Evolutionary conservation across 2,329 filamentous ascomycete genomes (phyloP).

Genomic region (Aspergillus fumigatiaffinis): DNA sequence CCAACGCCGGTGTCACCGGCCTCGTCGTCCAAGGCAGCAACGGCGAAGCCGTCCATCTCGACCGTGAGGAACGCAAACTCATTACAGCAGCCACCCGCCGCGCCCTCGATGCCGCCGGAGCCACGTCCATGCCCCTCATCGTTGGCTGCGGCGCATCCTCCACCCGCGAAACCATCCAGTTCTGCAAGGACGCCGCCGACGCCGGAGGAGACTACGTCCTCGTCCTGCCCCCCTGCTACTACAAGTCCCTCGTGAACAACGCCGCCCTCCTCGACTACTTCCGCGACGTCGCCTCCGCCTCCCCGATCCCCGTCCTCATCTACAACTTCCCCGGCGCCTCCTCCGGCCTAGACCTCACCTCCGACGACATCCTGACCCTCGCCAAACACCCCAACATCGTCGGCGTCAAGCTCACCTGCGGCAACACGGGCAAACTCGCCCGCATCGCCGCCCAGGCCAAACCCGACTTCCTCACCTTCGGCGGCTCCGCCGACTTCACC

Average conservation of each 20-base stretch:
- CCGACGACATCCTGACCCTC: conserved; percentile 58
- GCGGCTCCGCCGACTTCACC: conserved; percentile 84
- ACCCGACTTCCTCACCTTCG: conserved; percentile 72
- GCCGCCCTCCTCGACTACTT: conserved; percentile 62
- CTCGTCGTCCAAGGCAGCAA: conserved; percentile 77
- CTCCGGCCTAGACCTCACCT: conserved; percentile 64
- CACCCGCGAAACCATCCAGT: conserved; percentile 66
- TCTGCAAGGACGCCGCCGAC: conserved; percentile 65
- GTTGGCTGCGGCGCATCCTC: conserved; percentile 73
- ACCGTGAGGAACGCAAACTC: conserved; percentile 63
- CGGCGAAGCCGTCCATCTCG: conserved; percentile 76
- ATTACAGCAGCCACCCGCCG: conserved; percentile 67
- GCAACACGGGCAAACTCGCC: conserved; percentile 69
- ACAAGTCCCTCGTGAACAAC: conserved; percentile 62
- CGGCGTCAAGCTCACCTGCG: conserved; percentile 68
- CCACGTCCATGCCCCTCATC: conserved; percentile 64
- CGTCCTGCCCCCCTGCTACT: conserved; percentile 73
- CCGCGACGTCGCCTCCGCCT: conserved; percentile 57
- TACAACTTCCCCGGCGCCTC: conserved; percentile 71
- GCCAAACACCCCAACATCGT: conserved; percentile 62
- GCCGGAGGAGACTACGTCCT: conserved; percentile 72
- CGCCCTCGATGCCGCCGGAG: conserved; percentile 65
- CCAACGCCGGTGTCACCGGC: conserved; percentile 66
- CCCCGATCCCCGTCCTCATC: conserved; percentile 61
- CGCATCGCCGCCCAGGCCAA: conserved; percentile 52